Evolutionary conservation across 2,329 filamentous ascomycete genomes (phyloP), one percentile per base, ranked within the genome.

Genomic region (Camillea tinctor): DNA sequence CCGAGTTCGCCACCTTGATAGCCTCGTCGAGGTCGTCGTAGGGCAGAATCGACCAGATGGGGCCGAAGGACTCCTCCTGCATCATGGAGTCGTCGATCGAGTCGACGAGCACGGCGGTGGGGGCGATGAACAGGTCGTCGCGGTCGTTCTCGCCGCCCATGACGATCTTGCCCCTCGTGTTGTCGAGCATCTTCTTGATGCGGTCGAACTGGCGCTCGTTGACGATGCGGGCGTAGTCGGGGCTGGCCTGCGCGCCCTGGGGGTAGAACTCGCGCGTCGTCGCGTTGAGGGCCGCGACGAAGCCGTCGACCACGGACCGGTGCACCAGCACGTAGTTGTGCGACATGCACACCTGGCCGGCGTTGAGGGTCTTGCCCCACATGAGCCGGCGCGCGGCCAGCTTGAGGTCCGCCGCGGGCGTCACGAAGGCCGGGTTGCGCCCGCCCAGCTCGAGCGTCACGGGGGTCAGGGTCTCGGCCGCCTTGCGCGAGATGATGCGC

Each of bases 301-400:
- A 92, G 24, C 83, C 79, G 15, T 87, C 81, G 24, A 94, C 77
- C 4, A 94, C 81, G 52, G 87, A 84, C 66, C 86, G 87, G 73
- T 98, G 92, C 24, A 96, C 86, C 55, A 97, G 82, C 56, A 91
- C 88, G 76, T 97, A 97, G 80, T 98, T 97, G 71, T 97, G 93
- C 23, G 89, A 92, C 64, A 97, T 85, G 75, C 95, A 99, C 65
- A 97, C 84, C 77, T 99, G 95, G 22, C 95, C 95, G 3, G 91
- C 90, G 73, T 95, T 95, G 62, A 92, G 74, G 3, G 86, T 83
- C 83, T 98, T 99, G 54, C 89, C 90, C 93, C 93, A 99, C 52
- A 97, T 80, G 57, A 98, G 81, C 40, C 95, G 85, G 60, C 90
- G 85, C 4, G 95, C 94, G 1, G 94, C 93, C 54, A 97, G 80